Evolutionary conservation across 139 green algal species (phyloP), one percentile per base, ranked within the genome.

Genomic region (Desmodesmus armatus): DNA sequence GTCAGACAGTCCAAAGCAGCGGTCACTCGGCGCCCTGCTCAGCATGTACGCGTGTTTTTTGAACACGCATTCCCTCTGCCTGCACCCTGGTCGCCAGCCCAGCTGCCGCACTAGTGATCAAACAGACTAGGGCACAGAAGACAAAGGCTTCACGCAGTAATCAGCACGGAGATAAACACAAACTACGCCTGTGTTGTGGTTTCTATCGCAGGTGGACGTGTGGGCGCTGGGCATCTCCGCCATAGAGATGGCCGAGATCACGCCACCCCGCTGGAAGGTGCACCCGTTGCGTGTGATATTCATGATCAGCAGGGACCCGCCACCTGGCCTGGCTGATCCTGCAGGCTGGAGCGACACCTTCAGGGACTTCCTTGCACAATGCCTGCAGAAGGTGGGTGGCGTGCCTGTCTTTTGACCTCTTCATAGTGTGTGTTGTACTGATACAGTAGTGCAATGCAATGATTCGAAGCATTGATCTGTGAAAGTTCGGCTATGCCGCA

Each of bases 201-300:
- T 67, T 27, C 40, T 55, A 3, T 25, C 35, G 65, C 87, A 97
- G 93, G 95, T 99, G 40, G 96, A 99, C 84, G 91, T 99, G 35
- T 99, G 96, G 96, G 95, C 94, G 13, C 88, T 99, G 85, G 96
- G 96, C 78, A 97, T 98, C 86, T 94, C 72, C 35, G 93, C 93
- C 2, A 98, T 99, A 3, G 96, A 99, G 91, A 98, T 98, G 95
- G 95, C 94, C 4, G 96, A 99, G 91, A 70, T 89, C 44, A 89
- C 87, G 37, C 96, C 96, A 7, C 96, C 96, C 0, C 88, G 92
- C 40, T 98, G 94, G 94, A 86, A 90, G n/a, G 93, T 98, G 43
- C 95, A 98, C 89, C 96, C 96, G 17, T 94, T 98, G 90, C 87
- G 95, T 0, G 96, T 98, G n/a, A 97, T 99, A 81, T 98, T 99